phyloP scores from a whole-genome alignment of 2,329 filamentous ascomycete genomes.

The Scedosporium boydii region DNA sequence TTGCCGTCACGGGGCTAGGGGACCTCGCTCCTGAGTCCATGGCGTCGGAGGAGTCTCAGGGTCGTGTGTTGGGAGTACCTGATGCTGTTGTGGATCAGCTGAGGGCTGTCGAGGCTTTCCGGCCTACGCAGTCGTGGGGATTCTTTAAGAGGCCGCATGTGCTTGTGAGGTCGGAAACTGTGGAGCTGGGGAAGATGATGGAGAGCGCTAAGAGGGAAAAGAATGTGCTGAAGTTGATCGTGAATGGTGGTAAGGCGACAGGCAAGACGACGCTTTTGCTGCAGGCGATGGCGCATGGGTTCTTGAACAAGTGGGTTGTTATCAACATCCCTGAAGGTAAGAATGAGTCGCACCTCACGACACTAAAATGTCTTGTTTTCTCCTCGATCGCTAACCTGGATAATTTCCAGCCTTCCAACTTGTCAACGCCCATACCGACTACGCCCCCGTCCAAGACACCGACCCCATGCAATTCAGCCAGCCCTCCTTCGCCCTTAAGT shows the following conservation, averaged over 20 bases:
- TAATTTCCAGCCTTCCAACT: conserved; percentile 82
- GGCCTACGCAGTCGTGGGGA: conserved; percentile 78
- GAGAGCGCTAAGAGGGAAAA: conserved; percentile 38
- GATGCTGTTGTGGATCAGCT: conserved; percentile 67
- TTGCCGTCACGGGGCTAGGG: conserved; percentile 61
- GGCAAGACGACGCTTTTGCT: conserved; percentile 84
- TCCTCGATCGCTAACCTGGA: too few relatives aligned
- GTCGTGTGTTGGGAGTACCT: conserved; percentile 61
- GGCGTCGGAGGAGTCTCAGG: conserved; percentile 44
- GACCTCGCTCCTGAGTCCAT: conserved; percentile 49
- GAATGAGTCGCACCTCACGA: conserved; percentile 13
- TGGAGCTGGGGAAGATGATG: conserved; percentile 55
- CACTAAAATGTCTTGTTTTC: not conserved
- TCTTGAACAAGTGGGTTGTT: conserved; percentile 80
- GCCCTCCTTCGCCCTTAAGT: conserved; percentile 63
- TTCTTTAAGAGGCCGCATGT: conserved; percentile 76
- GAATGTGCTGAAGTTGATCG: conserved; percentile 51
- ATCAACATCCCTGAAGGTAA: conserved; percentile 82
- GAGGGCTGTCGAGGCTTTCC: conserved; percentile 81
- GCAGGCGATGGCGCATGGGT: conserved; percentile 73
- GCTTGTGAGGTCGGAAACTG: conserved; percentile 69
- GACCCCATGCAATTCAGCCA: conserved; percentile 61
- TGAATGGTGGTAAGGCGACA: conserved; percentile 63
- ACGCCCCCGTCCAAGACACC: conserved; percentile 56
- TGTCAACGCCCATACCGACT: conserved; percentile 71